phyloP scores from a whole-genome alignment of 1,284 basidiomycete genomes.

The Taiwanofungus camphoratus region DNA sequence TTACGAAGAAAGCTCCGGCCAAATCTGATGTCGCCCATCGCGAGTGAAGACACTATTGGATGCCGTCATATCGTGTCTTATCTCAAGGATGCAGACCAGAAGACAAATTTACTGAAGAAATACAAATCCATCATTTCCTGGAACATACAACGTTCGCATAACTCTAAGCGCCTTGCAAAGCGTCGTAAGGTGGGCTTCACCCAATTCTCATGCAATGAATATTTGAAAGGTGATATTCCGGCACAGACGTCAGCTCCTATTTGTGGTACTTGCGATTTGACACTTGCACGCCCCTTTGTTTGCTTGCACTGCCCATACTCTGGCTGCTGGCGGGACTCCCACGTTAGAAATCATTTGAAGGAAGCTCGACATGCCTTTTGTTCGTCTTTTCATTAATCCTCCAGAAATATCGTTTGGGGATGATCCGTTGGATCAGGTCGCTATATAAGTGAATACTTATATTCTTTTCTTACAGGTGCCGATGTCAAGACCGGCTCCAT shows the following conservation, averaged over 20 bases:
- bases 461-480: conserved; percentile 35
- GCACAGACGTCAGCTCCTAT: conserved; percentile 36
- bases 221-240: neutral
- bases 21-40: no score
- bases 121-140: conserved; percentile 36
- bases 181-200: conserved; percentile 35
- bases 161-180: conserved; percentile 32
- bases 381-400: conserved; percentile 33
- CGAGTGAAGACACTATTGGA: neutral
- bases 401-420: neutral
- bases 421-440: neutral
- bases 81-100: conserved; percentile 25
- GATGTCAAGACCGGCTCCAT: conserved; percentile 54
- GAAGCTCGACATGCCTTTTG: conserved; percentile 62
- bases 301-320: conserved; percentile 75
- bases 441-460: conserved; percentile 3
- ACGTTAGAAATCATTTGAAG: conserved; percentile 51
- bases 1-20: no score
- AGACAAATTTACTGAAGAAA: conserved; percentile 26
- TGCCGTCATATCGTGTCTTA: conserved; percentile 23
- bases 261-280: conserved; percentile 57
- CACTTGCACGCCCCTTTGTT: conserved; percentile 67
- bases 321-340: conserved; percentile 66
- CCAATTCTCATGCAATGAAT: neutral
- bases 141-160: conserved; percentile 30